Evolutionary conservation across 768 basidiomycete genomes (phyloP), one percentile per base, ranked within the genome.

Genomic region (Rhizopogon rudus): DNA sequence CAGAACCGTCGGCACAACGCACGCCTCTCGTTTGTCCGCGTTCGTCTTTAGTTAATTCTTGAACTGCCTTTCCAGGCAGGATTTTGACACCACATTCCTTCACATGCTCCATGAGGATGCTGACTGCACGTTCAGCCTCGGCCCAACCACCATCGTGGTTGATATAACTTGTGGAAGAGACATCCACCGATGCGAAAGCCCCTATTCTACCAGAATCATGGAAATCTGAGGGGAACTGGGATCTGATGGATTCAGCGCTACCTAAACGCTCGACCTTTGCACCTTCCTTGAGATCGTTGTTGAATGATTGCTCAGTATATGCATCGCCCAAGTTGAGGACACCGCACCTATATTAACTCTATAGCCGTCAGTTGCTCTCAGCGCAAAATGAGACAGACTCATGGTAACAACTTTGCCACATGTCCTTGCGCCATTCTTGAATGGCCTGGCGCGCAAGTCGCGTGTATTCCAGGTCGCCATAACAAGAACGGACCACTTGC

Each of bases 61-160:
- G 64, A 9, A 87, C 89, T 29, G 76, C 71, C 60, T 82, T 84
- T 2, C 84, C 84, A 0, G 77, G 59, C 4, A 86, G 28, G 31
- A 96, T 70, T 22, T 71, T 76, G 1, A 84, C 92, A 0, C 86
- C 86, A 42, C 84, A 72, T 10, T 73, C 63, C n/a, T 66, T 63
- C 4, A 96, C 83, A 43, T 75, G 79, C 29, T 70, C 64, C 50
- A 86, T 78, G 55, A 90, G 70, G 9, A 77, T 65, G 2, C 68
- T 62, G 8, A 93, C 63, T 3, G 87, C 91, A 63, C 86, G 80
- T 1, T 78, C 75, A 1, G 94, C 91, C 63, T 87, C 77, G 2
- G 82, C 91, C 94, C 94, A 98, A 13, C 94, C 94, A 1, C 88
- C 82, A 39, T 89, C 84, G 7, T 72, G 73, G 63, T 93, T 96